Conservation (phyloP, 1,284 basidiomycete species). For the Marasmius oreades region DNA sequence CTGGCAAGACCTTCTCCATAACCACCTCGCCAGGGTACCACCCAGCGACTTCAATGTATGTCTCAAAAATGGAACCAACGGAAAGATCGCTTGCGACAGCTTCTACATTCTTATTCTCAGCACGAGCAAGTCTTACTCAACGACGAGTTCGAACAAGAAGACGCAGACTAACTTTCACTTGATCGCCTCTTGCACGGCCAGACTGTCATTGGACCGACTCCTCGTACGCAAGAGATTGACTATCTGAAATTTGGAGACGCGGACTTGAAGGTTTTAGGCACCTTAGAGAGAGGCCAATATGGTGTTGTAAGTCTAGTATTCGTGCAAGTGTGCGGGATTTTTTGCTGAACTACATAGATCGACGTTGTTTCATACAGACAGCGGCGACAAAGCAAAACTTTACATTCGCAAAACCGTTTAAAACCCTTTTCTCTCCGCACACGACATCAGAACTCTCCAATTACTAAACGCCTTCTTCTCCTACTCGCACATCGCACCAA, state of each 20-base stretch:
- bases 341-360: slow-evolving; percentile 46
- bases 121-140: slow-evolving; percentile 29
- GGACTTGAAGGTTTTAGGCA: slow-evolving; percentile 66
- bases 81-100: slow-evolving; percentile 55
- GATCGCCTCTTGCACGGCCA: slow-evolving; percentile 76
- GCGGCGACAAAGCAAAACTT: slow-evolving; percentile 42
- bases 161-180: slow-evolving; percentile 58
- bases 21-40: neutral
- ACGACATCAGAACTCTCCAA: slow-evolving; percentile 55
- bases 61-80: slow-evolving; percentile 69
- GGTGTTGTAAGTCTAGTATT: slow-evolving; percentile 55
- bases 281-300: slow-evolving; percentile 80
- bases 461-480: slow-evolving; percentile 74
- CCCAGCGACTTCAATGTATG: slow-evolving; percentile 47
- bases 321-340: neutral
- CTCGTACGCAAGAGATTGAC: slow-evolving; percentile 66
- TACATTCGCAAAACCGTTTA: slow-evolving; percentile 81
- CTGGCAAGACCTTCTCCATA: no score
- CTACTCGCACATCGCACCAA: slow-evolving; percentile 52
- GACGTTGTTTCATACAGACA: slow-evolving; percentile 76
- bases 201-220: slow-evolving; percentile 58
- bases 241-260: slow-evolving; percentile 61
- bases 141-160: slow-evolving; percentile 35
- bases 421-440: slow-evolving; percentile 66
- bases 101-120: slow-evolving; percentile 41